A percentile compares a stretch with the other conserved stretches of the same genome.
Conservation (phyloP, 176 grass and related monocot genomes). For the Juncus inflexus region DNA sequence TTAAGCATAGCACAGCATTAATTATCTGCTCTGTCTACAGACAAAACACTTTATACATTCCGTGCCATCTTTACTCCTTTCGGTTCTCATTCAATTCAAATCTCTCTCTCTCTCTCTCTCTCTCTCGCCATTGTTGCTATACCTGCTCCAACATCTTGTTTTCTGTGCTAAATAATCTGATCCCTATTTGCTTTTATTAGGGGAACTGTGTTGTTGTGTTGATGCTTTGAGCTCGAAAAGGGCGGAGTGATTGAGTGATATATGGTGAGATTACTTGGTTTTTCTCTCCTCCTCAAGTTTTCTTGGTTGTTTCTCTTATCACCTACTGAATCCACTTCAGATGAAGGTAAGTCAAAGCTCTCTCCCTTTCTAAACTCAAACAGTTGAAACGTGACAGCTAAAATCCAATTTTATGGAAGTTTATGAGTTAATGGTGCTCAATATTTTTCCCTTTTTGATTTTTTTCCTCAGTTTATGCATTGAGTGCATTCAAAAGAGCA, state of each 20-base stretch:
- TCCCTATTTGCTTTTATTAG: not conserved
- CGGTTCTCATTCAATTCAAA: conserved; percentile 31
- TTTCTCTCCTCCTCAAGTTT: conserved; percentile 31
- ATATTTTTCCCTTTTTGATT: conserved; percentile 2
- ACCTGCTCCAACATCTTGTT: conserved; percentile 29
- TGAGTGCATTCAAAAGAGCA: conserved; percentile 58
- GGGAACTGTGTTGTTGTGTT: conserved; percentile 4
- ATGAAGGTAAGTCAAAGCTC: conserved; percentile 46
- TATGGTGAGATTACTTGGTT: conserved; percentile 38
- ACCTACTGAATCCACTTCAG: conserved; percentile 31
- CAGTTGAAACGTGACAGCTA: too few relatives aligned
- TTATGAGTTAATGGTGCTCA: conserved; percentile 5
- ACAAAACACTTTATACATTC: conserved; percentile 7
- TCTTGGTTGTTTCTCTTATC: conserved; percentile 31
- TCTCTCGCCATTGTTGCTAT: not conserved
- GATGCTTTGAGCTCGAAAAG: conserved; percentile 10
- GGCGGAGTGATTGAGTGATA: conserved; percentile 13
- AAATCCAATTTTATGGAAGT: not conserved
- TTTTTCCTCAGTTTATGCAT: conserved; percentile 41
- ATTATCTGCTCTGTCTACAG: conserved; percentile 2
- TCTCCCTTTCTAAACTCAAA: not conserved
- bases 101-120: conserved; percentile 11
- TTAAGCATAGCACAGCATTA: conserved; percentile 7
- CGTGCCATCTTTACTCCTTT: conserved; percentile 15
- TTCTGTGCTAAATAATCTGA: not conserved